These are phyloP conservation scores for Luffa aegyptiaca DNA, from an alignment of 306 rosid genomes.

Conservation along the genomic window DNA sequence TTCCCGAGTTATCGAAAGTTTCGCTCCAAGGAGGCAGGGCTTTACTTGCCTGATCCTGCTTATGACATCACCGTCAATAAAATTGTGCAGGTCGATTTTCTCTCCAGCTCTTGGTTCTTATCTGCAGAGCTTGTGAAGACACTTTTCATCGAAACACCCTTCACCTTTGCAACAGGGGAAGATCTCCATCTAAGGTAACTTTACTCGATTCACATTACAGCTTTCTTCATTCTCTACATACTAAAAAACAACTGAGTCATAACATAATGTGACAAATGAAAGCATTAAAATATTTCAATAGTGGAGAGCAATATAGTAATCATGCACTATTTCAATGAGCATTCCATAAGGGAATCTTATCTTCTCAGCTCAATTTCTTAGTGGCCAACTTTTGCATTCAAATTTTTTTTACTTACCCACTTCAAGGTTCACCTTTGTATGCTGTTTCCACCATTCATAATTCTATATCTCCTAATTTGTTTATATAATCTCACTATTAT, in stretches of 20 bases:
- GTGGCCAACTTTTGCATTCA: conserved; percentile 9
- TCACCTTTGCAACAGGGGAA: conserved; percentile 93
- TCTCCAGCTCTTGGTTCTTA: conserved; percentile 94
- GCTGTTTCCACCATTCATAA: conserved; percentile 12
- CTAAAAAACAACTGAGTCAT: background rate
- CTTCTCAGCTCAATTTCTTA: background rate
- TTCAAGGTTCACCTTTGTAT: background rate
- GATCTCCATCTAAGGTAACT: conserved; percentile 86
- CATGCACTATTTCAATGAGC: background rate
- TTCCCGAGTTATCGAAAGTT: conserved; percentile 92
- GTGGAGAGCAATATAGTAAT: background rate
- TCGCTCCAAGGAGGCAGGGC: conserved; percentile 83
- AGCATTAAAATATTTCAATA: background rate
- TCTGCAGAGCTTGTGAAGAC: conserved; percentile 72
- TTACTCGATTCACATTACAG: background rate
- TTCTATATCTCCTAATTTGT: conserved; percentile 10
- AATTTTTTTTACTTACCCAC: background rate
- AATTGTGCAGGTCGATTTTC: conserved; percentile 94
- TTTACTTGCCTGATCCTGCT: conserved; percentile 96
- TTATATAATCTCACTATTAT: background rate
- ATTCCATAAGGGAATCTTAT: background rate
- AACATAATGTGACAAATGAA: background rate
- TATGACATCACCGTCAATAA: conserved; percentile 73
- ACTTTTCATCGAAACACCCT: conserved; percentile 75
- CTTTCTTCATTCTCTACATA: background rate